Conservation (phyloP, 495 filamentous ascomycete species). For the Penicillium psychrofluorescens region DNA sequence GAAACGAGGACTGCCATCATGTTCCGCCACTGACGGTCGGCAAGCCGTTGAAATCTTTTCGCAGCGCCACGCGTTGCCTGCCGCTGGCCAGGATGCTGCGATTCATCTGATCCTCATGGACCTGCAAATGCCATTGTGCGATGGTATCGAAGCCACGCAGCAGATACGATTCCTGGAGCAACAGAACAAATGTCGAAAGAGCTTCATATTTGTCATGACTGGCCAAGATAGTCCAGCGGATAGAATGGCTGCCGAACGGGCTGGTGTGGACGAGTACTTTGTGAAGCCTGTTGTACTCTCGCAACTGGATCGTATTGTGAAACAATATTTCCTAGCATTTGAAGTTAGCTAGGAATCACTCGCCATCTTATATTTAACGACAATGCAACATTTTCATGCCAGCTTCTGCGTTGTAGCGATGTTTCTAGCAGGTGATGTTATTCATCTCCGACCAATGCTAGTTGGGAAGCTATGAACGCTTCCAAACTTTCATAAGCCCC, state of each 20-base stretch:
- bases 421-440: too few relatives aligned
- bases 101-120: slow-evolving; percentile 87
- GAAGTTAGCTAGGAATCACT: not conserved
- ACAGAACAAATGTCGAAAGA: slow-evolving; percentile 41
- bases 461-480: too few relatives aligned
- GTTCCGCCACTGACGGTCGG: slow-evolving; percentile 3
- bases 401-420: too few relatives aligned
- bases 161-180: slow-evolving; percentile 77
- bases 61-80: not conserved
- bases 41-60: slow-evolving; percentile 8
- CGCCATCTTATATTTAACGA: too few relatives aligned
- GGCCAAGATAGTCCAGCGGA: slow-evolving; percentile 9
- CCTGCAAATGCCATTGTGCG: slow-evolving; percentile 88
- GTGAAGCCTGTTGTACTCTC: slow-evolving; percentile 9
- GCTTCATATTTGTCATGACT: slow-evolving; percentile 7
- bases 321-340: slow-evolving; percentile 4
- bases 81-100: not conserved
- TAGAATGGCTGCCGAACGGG: slow-evolving; percentile 3
- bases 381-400: too few relatives aligned
- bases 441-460: too few relatives aligned
- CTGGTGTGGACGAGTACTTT: slow-evolving; percentile 7
- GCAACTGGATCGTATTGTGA: slow-evolving; percentile 6
- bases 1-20: slow-evolving; percentile 5
- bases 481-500: too few relatives aligned
- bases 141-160: slow-evolving; percentile 76